phyloP scores from a whole-genome alignment of 2,329 filamentous ascomycete genomes.

The Neonectria sp. region DNA sequence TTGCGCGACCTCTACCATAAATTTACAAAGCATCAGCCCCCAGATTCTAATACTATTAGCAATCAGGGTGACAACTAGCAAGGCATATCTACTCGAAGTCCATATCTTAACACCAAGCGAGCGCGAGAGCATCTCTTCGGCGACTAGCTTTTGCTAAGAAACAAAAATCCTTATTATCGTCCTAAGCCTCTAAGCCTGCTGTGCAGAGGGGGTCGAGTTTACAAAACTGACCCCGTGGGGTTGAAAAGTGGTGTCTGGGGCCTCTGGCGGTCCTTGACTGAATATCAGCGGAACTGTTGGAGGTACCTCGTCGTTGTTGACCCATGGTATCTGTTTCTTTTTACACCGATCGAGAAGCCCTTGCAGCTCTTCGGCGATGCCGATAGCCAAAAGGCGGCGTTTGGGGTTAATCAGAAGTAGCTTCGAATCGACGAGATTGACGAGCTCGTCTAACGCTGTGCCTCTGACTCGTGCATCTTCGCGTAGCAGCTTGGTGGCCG shows the following conservation, averaged over 20 bases:
- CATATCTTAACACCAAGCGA: not conserved
- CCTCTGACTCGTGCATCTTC: conserved; percentile 13
- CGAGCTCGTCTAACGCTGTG: conserved; percentile 8
- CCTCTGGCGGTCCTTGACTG: conserved; percentile 8
- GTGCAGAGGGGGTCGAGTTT: not conserved
- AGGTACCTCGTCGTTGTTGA: conserved; percentile 6
- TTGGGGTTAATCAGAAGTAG: conserved; percentile 14
- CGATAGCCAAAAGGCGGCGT: not conserved
- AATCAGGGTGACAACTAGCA: not conserved
- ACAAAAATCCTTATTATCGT: not conserved
- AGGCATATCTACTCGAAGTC: not conserved
- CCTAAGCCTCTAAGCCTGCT: conserved; percentile 1
- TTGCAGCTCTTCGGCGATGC: conserved; percentile 12
- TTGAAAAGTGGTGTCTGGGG: conserved; percentile 13
- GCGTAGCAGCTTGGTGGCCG: not conserved
- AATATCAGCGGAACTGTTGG: conserved; percentile 14
- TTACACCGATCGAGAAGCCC: conserved; percentile 21
- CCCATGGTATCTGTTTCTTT: conserved; percentile 5
- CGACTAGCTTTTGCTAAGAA: not conserved
- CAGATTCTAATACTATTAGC: not conserved
- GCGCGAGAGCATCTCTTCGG: not conserved
- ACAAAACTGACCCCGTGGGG: not conserved
- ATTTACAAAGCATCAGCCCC: too few species aligned
- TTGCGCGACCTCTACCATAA: too few species aligned
- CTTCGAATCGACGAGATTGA: conserved; percentile 9